These are phyloP conservation scores for Citrus hindsii DNA, from an alignment of 345 rosid genomes.

Conservation along the genomic window DNA sequence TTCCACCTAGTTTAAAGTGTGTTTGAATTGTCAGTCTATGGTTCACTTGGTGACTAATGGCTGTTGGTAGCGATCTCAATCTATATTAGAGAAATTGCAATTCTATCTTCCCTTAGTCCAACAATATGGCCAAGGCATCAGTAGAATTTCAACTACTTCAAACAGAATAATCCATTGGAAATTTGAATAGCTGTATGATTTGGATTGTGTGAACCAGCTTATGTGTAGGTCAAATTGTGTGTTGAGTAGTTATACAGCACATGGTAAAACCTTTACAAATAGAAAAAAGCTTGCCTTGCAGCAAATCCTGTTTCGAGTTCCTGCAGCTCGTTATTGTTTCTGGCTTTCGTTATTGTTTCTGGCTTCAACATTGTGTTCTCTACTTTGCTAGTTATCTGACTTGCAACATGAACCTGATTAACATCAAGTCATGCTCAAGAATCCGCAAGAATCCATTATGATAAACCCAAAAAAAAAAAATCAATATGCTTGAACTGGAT, in stretches of 20 bases:
- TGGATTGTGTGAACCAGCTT: not conserved
- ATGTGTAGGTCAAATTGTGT: too few relatives aligned
- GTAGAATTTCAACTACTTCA: not conserved
- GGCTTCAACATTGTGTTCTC: not conserved
- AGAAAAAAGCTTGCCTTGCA: not conserved
- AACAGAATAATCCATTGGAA: not conserved
- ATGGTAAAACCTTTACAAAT: not conserved
- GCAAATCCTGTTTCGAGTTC: not conserved
- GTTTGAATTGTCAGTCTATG: not conserved
- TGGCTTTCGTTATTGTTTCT: not conserved
- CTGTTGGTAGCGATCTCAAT: not conserved
- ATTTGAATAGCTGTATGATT: not conserved
- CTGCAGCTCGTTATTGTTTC: not conserved
- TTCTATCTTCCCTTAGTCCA: not conserved
- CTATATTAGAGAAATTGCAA: not conserved
- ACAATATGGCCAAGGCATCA: too few relatives aligned
- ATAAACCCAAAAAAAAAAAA: too few relatives aligned
- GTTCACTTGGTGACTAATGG: not conserved
- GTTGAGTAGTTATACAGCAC: too few relatives aligned
- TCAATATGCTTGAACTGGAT: not conserved
- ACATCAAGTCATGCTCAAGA: too few relatives aligned
- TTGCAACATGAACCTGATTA: not conserved
- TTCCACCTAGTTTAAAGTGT: too few relatives aligned
- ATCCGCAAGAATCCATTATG: too few relatives aligned
- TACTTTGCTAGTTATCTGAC: not conserved